These are phyloP conservation scores for Cairneyella variabilis DNA, from an alignment of 495 filamentous ascomycete genomes.

Conservation along the genomic window DNA sequence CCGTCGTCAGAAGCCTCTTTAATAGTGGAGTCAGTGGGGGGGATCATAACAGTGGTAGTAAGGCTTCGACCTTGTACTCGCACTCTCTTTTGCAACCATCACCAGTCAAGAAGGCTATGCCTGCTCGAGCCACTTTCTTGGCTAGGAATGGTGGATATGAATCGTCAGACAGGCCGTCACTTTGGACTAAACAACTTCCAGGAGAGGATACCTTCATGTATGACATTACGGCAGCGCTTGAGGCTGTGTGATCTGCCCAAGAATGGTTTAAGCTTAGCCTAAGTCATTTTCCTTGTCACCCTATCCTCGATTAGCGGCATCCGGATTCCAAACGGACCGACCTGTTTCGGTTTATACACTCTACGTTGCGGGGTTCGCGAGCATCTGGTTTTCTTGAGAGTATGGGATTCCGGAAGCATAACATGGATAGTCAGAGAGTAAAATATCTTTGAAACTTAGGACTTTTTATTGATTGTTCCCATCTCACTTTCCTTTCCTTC, in stretches of 20 bases:
- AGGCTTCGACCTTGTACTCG: conserved; percentile 9
- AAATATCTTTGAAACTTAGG: too few species aligned
- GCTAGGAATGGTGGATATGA: conserved; percentile 2
- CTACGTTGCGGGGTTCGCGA: too few species aligned
- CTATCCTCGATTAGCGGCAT: neutral
- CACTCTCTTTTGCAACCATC: neutral
- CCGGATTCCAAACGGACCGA: neutral
- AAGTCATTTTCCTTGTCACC: neutral
- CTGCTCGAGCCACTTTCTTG: conserved; percentile 4
- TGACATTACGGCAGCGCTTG: conserved; percentile 11
- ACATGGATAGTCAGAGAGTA: too few species aligned
- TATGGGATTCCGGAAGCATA: too few species aligned
- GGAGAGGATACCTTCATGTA: conserved; percentile 53
- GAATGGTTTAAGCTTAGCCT: neutral
- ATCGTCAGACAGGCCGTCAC: conserved; percentile 60
- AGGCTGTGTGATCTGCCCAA: neutral
- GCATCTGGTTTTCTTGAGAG: too few species aligned
- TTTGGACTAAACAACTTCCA: conserved; percentile 77
- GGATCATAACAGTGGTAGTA: conserved; percentile 5
- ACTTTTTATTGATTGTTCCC: too few species aligned
- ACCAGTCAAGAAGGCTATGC: conserved; percentile 9
- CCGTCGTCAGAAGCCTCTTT: conserved; percentile 8
- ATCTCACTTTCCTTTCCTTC: too few species aligned
- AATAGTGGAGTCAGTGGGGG: neutral
- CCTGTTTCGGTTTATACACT: neutral